A percentile compares a stretch with the other conserved stretches of the same genome.
These are phyloP conservation scores for Fraxinus pennsylvanica DNA, from an alignment of 257 asterid species.

Conservation along the genomic window DNA sequence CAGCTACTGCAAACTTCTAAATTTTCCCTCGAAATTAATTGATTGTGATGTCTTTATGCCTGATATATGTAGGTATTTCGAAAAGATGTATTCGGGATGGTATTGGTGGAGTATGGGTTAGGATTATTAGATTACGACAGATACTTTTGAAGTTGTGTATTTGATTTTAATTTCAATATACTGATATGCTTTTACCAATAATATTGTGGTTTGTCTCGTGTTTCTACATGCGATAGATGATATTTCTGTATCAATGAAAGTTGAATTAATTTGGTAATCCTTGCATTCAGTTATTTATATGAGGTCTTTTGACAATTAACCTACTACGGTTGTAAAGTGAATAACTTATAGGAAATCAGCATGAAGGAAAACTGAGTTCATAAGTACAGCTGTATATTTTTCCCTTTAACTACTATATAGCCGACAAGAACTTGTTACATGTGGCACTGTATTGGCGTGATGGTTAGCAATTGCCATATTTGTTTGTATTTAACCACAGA, in stretches of 20 bases:
- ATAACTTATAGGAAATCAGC: neutral
- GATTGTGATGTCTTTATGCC: too few relatives aligned
- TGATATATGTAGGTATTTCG: neutral
- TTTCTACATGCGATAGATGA: neutral
- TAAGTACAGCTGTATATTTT: neutral
- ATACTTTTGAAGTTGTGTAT: neutral
- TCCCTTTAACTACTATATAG: neutral
- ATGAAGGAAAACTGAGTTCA: neutral
- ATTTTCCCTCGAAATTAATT: too few relatives aligned
- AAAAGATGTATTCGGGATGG: neutral
- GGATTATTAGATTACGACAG: neutral
- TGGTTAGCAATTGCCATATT: neutral
- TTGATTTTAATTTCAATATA: neutral
- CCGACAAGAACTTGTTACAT: neutral
- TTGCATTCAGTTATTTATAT: slow-evolving; percentile 8
- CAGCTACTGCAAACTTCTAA: neutral
- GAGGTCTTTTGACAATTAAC: neutral
- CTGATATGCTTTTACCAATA: neutral
- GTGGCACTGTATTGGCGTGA: neutral
- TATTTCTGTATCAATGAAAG: neutral
- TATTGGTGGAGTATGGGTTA: neutral
- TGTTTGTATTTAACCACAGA: neutral
- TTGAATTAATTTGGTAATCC: neutral
- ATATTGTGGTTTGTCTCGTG: neutral
- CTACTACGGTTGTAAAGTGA: neutral